A percentile compares a stretch with the other conserved stretches of the same genome.
Conservation (phyloP, 441 rosid genomes). For the Pelargonium citronellum region DNA sequence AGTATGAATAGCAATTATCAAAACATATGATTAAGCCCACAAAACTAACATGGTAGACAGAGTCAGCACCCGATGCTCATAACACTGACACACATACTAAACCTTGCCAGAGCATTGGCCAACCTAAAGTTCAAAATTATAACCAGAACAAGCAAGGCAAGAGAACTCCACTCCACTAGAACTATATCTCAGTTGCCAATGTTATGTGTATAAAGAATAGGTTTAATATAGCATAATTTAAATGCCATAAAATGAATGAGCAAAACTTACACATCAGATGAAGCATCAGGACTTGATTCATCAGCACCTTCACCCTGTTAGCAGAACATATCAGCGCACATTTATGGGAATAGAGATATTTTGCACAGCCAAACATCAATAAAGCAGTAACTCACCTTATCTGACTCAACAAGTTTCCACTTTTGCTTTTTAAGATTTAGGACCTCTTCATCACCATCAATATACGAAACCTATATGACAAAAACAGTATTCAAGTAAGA, state of each 20-base stretch:
- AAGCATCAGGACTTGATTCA: slow-evolving; percentile 36
- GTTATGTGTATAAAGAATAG: background rate
- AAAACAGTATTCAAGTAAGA: slow-evolving; percentile 15
- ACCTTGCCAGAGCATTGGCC: background rate
- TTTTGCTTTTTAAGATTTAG: slow-evolving; percentile 56
- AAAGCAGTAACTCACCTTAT: slow-evolving; percentile 39
- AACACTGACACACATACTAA: background rate
- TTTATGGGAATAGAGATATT: slow-evolving; percentile 2
- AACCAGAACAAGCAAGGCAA: slow-evolving; percentile 4
- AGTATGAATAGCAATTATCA: background rate
- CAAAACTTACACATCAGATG: slow-evolving; percentile 48
- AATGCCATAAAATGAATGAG: slow-evolving; percentile 8
- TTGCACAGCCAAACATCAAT: background rate
- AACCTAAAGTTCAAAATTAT: background rate
- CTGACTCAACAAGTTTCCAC: slow-evolving; percentile 45
- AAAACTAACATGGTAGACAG: background rate
- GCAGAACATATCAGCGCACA: slow-evolving; percentile 20
- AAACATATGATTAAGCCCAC: background rate
- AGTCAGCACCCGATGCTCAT: background rate
- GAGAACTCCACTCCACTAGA: background rate
- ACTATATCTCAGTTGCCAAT: background rate
- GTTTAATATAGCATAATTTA: background rate
- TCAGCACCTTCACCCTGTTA: slow-evolving; percentile 53
- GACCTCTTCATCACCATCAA: slow-evolving; percentile 72
- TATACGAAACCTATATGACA: slow-evolving; percentile 50